These are phyloP conservation scores for Trametes sp. DNA, from an alignment of 1,284 basidiomycete species.

Conservation along the genomic window DNA sequence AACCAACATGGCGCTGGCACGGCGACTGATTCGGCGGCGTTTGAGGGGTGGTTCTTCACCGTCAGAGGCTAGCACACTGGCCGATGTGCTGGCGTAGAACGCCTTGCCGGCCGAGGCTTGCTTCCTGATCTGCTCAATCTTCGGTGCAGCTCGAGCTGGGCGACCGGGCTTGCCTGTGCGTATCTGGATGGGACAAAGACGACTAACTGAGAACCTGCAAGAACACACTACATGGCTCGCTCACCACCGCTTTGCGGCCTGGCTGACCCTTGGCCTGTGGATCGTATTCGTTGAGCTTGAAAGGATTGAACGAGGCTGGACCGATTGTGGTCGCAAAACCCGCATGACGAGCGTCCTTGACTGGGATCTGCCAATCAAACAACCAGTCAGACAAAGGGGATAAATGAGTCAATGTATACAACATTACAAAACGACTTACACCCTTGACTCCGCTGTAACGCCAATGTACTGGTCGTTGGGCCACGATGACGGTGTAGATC, in stretches of 20 bases:
- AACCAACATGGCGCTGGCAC: no score
- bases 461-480: not conserved
- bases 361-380: no score
- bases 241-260: not conserved
- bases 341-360: not conserved
- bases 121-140: not conserved
- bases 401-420: no score
- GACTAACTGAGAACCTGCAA: no score
- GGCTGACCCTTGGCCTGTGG: not conserved
- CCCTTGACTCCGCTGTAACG: not conserved
- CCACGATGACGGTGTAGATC: not conserved
- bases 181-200: not conserved
- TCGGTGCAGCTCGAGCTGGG: not conserved
- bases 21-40: no score
- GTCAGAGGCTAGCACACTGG: no score
- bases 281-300: conserved; percentile 1
- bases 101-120: no score
- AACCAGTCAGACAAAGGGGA: no score
- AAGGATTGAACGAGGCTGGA: not conserved
- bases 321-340: conserved; percentile 1
- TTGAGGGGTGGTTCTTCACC: no score
- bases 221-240: no score
- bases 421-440: no score
- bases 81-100: no score
- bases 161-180: not conserved